A percentile compares a stretch with the other conserved stretches of the same genome.
phyloP scores from a whole-genome alignment of 129 eudicot species.

The Logfia minima region DNA sequence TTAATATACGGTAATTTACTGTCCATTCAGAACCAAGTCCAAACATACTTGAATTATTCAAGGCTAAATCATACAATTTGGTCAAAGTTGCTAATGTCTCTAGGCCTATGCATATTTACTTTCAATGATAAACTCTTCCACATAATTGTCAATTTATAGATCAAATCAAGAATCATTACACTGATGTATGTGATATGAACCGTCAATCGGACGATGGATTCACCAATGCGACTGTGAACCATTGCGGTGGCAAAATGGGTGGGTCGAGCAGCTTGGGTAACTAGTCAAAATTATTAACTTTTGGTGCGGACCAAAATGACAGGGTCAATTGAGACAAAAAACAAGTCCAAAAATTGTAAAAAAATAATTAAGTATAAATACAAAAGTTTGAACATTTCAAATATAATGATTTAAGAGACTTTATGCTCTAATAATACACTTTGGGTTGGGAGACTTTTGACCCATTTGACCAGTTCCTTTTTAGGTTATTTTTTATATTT shows the following conservation, averaged over 20 bases:
- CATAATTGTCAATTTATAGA: neutral
- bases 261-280: neutral
- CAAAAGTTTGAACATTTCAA: neutral
- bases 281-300: neutral
- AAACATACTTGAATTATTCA: neutral
- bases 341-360: too few species aligned
- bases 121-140: conserved; percentile 1
- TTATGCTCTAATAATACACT: neutral
- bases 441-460: neutral
- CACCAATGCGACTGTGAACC: neutral
- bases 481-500: too few species aligned
- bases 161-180: neutral
- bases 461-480: too few species aligned
- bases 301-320: neutral
- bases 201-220: neutral
- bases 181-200: neutral
- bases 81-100: neutral
- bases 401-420: neutral
- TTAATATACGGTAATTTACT: neutral
- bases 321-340: neutral
- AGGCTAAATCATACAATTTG: neutral
- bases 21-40: neutral
- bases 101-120: neutral
- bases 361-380: too few species aligned
- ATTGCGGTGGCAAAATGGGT: neutral